Base-by-base conservation (phyloP, 2,329 filamentous ascomycete species). In the Fusarium decemcellulare region DNA sequence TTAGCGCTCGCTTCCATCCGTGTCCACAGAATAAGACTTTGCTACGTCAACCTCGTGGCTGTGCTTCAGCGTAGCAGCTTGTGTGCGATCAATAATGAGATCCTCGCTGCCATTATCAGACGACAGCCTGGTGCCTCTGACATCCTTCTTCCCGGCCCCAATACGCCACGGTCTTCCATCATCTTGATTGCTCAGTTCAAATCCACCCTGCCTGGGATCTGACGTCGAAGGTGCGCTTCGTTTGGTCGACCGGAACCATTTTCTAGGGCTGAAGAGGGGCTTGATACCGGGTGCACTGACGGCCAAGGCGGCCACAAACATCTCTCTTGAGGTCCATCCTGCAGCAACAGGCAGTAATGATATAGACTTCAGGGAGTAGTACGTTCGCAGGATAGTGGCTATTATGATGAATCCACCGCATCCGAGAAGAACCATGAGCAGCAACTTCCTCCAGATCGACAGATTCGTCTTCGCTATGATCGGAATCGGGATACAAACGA, bases 281-380 rank as follows among this genome's bases (percentile, higher is more conserved):
- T 51, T 58, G 23, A 58, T 51, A 27, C 43, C 55, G 3, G 55
- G 55, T 34, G 47, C 47, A 23, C 43, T 50, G 55, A 58, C 55
- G n/a, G 43, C 34, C 23, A 58, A 34, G 8, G 55, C 32, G 7
- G 46, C 43, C 15, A 56, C 52, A 4, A 56, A 46, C 2, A 30
- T 44, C 16, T 56, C 52, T 8, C 52, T 30, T 1, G 40, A 44
- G 29, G 52, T 46, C 52, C 52, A 56, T 4, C 40, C 40, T 10
- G 52, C n/a, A 4, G 52, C 52, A 10, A 56, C 30, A 0, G 29
- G 40, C 5, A 56, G 40, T 0, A 16, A 4, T 0, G 30, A 44
- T 7, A 56, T 44, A 1, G 40, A 56, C 9, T 36, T 23, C 8
- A 56, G 52, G 1, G 40, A 56, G 5, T 56, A 56, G 40, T 36